phyloP scores from a whole-genome alignment of 2,329 filamentous ascomycete species.

The Rutstroemia sp. region DNA sequence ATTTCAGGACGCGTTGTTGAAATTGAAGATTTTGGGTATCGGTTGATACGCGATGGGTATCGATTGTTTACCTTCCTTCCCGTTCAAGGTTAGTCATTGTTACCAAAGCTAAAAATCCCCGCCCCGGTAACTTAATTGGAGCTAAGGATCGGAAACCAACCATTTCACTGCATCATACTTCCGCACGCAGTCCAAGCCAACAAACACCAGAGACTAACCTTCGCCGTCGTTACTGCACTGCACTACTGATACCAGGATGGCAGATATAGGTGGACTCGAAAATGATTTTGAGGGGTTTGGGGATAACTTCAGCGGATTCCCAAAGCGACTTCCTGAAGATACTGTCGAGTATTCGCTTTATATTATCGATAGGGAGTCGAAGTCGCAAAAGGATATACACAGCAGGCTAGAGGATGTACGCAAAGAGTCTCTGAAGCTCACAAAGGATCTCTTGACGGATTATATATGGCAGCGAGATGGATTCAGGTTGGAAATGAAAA shows the following conservation, averaged over 20 bases:
- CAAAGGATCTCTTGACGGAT: conserved; percentile 59
- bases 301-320: conserved; percentile 50
- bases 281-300: conserved; percentile 60
- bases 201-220: background rate
- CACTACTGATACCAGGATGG: background rate
- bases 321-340: conserved; percentile 69
- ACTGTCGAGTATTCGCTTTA: conserved; percentile 80
- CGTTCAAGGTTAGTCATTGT: conserved; percentile 10
- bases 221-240: background rate
- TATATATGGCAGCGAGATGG: conserved; percentile 94
- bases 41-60: conserved; percentile 19
- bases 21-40: conserved; percentile 6
- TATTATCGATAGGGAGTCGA: conserved; percentile 51
- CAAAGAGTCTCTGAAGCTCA: conserved; percentile 57
- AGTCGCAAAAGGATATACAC: conserved; percentile 47
- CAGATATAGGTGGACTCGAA: conserved; percentile 31
- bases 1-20: background rate
- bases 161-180: background rate
- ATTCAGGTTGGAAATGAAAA: conserved; percentile 58
- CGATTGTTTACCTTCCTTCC: conserved; percentile 20
- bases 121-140: background rate
- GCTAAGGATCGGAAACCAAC: background rate
- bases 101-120: background rate
- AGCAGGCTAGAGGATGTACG: conserved; percentile 64
- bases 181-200: background rate